Base-by-base conservation (phyloP, 78 protist species). In the Isochrysis galbana region DNA sequence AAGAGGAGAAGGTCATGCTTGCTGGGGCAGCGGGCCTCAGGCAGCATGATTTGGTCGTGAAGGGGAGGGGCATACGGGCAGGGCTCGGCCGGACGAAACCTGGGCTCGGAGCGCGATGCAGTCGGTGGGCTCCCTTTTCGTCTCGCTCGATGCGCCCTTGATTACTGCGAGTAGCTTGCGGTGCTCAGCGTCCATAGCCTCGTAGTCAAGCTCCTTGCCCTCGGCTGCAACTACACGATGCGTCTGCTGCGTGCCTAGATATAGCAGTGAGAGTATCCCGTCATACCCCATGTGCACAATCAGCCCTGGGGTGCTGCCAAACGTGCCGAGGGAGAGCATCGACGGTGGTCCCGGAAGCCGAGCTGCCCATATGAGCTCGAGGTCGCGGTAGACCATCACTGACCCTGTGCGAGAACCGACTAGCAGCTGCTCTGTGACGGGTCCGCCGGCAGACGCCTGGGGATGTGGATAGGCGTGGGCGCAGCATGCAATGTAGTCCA, bases 181-280 rank as follows among this genome's bases (percentile, higher is more conserved):
- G 94, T 95, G 97, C 90, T 95, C 97, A 38, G 69, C 90, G 86
- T 95, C 97, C 93, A 95, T 92, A 38, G 47, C 91, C 38, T 95
- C 97, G 90, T 95, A 95, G 88, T 95, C 83, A 34, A 95, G 92
- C 51, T 91, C 95, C 74, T 92, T 69, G 22, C 39, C 41, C 39
- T 92, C 94, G 5, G 46, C 0, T 14, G 25, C 74, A 34, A 38
- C 90, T 48, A 69, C 84, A 17, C 87, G 70, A 25, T 2, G 0
- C 19, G 89, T 69, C 46, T 78, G 91, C 29, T 7, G 61, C 19
- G 95, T 93, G 39, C 96, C 96, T 21, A 95, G 70, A 51, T 95
- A 95, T 21, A 36, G 10, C 46, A 90, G 45, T 36, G 86, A 2
- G 17, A 48, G 29, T 19, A 21, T 0, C 36, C 95, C 96, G 54